Evolutionary conservation across 2,329 filamentous ascomycete species (phyloP).

Genomic region (Ophiocordyceps camponoti-leonardi): DNA sequence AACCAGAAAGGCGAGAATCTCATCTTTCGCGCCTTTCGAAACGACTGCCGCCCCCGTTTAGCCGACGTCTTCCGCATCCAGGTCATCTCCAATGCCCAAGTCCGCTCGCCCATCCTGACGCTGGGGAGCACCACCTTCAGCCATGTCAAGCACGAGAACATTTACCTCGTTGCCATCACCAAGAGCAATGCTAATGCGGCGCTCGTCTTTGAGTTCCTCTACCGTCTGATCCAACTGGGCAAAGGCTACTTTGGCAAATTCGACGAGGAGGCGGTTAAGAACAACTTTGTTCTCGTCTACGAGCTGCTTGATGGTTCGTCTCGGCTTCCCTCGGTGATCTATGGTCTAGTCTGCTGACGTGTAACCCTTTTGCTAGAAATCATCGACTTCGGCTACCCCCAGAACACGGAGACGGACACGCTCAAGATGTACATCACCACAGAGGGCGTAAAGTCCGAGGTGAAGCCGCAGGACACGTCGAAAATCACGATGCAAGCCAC

Average conservation of each 20-base stretch:
- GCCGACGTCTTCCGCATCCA: conserved; percentile 99
- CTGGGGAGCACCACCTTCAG: conserved; percentile 96
- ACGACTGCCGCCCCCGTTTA: conserved; percentile 91
- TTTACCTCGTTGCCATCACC: conserved; percentile 91
- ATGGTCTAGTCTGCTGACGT: not conserved
- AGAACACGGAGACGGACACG: conserved; percentile 97
- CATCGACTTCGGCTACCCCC: conserved; percentile 95
- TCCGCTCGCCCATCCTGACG: conserved; percentile 92
- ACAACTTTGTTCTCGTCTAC: conserved; percentile 98
- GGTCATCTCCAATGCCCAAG: conserved; percentile 95
- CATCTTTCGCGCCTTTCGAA: conserved; percentile 96
- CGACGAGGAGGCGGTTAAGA: conserved; percentile 98
- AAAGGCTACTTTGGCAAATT: conserved; percentile 98
- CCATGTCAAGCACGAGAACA: conserved; percentile 99
- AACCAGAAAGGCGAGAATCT: conserved; percentile 99
- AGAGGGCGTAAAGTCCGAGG: conserved; percentile 88
- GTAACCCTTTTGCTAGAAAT: conserved; percentile 47
- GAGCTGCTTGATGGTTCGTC: conserved; percentile 75
- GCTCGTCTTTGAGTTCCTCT: conserved; percentile 94
- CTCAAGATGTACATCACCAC: conserved; percentile 99
- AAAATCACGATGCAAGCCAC: conserved; percentile 99
- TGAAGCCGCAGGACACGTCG: conserved; percentile 75
- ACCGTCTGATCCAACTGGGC: conserved; percentile 75
- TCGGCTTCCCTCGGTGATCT: not conserved
- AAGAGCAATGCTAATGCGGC: conserved; percentile 99